These are phyloP conservation scores for Actinomucor elegans DNA, from an alignment of 371 early-diverging fungal genomes.

Conservation along the genomic window DNA sequence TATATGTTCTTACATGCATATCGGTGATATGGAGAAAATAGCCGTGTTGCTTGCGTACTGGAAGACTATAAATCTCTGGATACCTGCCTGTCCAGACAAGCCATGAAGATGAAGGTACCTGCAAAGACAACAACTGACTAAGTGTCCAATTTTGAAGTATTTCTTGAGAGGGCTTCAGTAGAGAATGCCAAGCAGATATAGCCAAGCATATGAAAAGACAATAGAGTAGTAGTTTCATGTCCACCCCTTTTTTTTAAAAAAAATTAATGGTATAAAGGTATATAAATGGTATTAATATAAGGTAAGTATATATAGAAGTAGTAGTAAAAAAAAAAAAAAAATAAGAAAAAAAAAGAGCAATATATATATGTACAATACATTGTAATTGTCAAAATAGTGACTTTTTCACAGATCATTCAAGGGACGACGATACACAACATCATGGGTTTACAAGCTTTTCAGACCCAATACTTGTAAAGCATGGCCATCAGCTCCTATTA, in stretches of 20 bases:
- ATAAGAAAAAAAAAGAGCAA: not conserved
- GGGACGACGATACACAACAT: too few relatives aligned
- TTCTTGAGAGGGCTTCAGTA: not conserved
- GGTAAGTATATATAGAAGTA: not conserved
- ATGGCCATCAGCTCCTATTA: not conserved
- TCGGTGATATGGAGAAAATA: conserved; percentile 78
- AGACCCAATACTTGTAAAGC: not conserved
- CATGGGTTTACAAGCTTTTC: too few relatives aligned
- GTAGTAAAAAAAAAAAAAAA: not conserved
- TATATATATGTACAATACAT: conserved; percentile 10
- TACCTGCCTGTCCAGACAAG: not conserved
- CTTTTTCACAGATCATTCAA: too few relatives aligned
- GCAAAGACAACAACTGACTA: not conserved
- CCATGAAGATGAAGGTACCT: conserved; percentile 2
- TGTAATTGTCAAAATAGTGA: conserved; percentile 16
- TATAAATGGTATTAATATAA: too few relatives aligned
- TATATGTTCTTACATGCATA: conserved; percentile 54
- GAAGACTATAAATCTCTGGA: conserved; percentile 9
- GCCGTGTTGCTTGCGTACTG: conserved; percentile 29
- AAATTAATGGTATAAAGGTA: not conserved
- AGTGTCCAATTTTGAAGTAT: not conserved
- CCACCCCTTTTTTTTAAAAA: not conserved
- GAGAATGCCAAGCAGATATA: conserved; percentile 2
- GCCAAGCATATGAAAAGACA: not conserved
- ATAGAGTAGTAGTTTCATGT: not conserved